Evolutionary conservation across 345 rosid species (phyloP).

Genomic region (Durio zibethinus): DNA sequence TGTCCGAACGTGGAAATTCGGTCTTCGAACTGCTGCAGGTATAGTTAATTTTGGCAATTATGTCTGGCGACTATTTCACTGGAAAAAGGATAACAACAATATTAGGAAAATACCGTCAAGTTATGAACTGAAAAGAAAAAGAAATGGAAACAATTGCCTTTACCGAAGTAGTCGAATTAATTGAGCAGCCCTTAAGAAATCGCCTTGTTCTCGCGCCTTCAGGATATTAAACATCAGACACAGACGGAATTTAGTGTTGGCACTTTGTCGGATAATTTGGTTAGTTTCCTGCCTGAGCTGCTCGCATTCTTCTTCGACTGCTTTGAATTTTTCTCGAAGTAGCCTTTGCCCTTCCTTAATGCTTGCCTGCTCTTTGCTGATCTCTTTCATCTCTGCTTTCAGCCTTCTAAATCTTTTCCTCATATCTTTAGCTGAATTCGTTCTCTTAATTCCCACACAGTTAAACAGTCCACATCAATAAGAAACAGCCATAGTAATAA

Average conservation of each 20-base stretch:
- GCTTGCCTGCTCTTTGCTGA: neutral
- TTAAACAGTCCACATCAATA: neutral
- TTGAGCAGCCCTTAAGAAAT: neutral
- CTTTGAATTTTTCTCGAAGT: neutral
- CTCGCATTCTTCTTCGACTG: neutral
- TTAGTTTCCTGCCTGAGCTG: neutral
- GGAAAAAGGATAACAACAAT: neutral
- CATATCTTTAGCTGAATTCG: neutral
- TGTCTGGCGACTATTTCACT: neutral
- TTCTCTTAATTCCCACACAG: neutral
- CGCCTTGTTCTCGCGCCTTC: neutral
- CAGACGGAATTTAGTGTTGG: neutral
- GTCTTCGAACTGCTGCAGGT: neutral
- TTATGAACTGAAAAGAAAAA: too few species aligned
- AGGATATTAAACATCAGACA: neutral
- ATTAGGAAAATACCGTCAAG: too few species aligned
- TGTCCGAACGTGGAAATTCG: neutral
- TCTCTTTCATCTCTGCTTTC: slow-evolving; percentile 6
- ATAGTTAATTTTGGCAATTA: neutral
- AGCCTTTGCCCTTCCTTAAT: neutral
- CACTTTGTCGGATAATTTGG: neutral
- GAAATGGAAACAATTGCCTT: too few species aligned
- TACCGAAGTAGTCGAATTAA: neutral
- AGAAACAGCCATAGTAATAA: neutral
- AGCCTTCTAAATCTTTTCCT: neutral